phyloP scores from a whole-genome alignment of 1,284 basidiomycete genomes.

The Leucoagaricus sp. region DNA sequence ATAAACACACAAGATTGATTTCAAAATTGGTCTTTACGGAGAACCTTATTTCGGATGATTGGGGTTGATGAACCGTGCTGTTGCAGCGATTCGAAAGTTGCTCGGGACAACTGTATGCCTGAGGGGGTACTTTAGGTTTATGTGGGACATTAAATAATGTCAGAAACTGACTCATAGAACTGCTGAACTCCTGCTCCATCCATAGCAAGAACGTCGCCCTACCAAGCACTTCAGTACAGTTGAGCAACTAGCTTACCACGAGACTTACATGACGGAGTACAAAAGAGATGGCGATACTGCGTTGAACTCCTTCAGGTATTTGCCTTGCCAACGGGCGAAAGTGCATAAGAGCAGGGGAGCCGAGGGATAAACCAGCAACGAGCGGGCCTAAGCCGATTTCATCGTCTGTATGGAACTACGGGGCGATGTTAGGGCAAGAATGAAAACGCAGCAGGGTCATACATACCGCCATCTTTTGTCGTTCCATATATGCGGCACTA shows the following conservation, averaged over 20 bases:
- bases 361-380: slow-evolving; percentile 73
- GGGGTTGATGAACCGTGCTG: slow-evolving; percentile 41
- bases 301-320: slow-evolving; percentile 33
- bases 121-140: background rate
- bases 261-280: slow-evolving; percentile 65
- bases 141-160: background rate
- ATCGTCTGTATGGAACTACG: slow-evolving; percentile 76
- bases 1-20: background rate
- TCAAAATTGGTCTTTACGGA: no score
- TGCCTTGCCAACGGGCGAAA: slow-evolving; percentile 53
- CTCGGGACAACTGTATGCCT: slow-evolving; percentile 51
- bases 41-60: slow-evolving; percentile 19
- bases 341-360: slow-evolving; percentile 73
- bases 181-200: slow-evolving; percentile 66
- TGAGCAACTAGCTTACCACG: background rate
- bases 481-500: slow-evolving; percentile 78
- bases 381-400: slow-evolving; percentile 70
- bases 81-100: slow-evolving; percentile 52
- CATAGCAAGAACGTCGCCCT: slow-evolving; percentile 81
- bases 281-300: slow-evolving; percentile 48
- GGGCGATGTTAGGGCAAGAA: slow-evolving; percentile 13
- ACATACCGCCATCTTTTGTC: slow-evolving; percentile 78
- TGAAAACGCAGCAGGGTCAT: background rate
- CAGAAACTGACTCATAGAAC: slow-evolving; percentile 60
- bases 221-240: slow-evolving; percentile 1